Evolutionary conservation across 768 basidiomycete genomes (phyloP), one percentile per base, ranked within the genome.

Genomic region (Pleurotus salmoneostramineus): DNA sequence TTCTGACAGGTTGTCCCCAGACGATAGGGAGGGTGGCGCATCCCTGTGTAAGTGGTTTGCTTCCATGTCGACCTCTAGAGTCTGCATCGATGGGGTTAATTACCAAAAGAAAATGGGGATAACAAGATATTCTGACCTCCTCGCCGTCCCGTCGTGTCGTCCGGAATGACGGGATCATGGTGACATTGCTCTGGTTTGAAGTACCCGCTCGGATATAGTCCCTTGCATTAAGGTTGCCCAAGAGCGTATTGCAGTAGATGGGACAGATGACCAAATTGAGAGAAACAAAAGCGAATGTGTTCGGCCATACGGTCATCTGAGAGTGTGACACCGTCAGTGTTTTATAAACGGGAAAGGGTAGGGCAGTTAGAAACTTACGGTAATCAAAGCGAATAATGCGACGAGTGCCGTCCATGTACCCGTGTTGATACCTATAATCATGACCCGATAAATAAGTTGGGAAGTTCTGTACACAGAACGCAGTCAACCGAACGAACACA

Each of bases 371-470:
- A 31, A 31, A 36, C 56, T 1, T 11, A 57, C 56, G 0, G 56
- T 57, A n/a, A 57, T 57, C 12, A 57, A 47, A 11, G 48, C 56
- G 12, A 47, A 47, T 15, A 57, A 33, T 6, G 56, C 56, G 3
- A 32, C 33, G 8, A 57, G 33, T 35, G 56, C 56, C 7, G 56
- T 57, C 56, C 56, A 57, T 11, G 48, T 37, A 21, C 56, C 56
- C 6, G 46, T 57, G 33, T 57, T 57, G 56, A 57, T 57, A 65
- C 64, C 69, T 35, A 74, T 68, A 54, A 70, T 65, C 31, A 70
- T 68, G 32, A 69, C 60, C 5, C 72, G 71, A 52, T 33, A 55
- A n/a, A 27, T 15, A 34, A 40, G 52, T 33, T 55, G 52, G 43
- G 52, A 63, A 50, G 43, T 57, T 51, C 32, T 58, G 56, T 42